Base-by-base conservation (phyloP, 768 basidiomycete species). In the Heimioporus sp. region DNA sequence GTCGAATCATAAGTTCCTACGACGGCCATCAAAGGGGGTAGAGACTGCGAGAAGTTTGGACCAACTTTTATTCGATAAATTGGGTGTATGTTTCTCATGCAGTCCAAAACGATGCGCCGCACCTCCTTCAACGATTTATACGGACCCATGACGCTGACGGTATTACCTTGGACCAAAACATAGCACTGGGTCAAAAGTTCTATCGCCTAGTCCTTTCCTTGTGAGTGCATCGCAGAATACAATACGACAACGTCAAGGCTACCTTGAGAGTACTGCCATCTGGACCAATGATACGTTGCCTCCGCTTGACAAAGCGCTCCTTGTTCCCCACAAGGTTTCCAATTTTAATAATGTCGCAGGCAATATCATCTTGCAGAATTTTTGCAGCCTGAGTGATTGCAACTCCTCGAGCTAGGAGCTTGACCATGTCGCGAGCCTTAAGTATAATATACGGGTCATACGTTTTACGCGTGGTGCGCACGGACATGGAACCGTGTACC, bases 81-180 rank as follows among this genome's bases (percentile, higher is more conserved):
- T 2, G 97, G 97, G 65, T 99, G 97, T 48, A 98, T 89, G 67
- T 99, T 99, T 74, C 88, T 94, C 97, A 99, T 98, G 75, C 97
- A 99, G 65, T 99, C 97, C 38, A 98, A 70, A n/a, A 99, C 83
- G 55, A 98, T 98, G 60, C 95, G 74, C 52, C 97, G 80, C 11
- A 99, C 96, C 71, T 99, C 97, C 68, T 98, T 98, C 17, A 99
- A 76, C 0, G 88, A 87, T 65, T 96, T 97, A 75, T 89, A 90
- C 0, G 93, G 88, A 4, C 97, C 97, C 94, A 98, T 98, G 12
- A 92, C 94, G 46, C 94, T 92, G 51, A 99, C 97, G 2, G 97
- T 99, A 69, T 82, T 98, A 56, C 97, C 97, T 76, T 98, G 97
- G 3, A 99, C 97, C 17, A 99, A 80, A 21, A 99, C 91, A 66